Conservation (phyloP, 148 eudicot species). For the Selenicereus undatus region DNA sequence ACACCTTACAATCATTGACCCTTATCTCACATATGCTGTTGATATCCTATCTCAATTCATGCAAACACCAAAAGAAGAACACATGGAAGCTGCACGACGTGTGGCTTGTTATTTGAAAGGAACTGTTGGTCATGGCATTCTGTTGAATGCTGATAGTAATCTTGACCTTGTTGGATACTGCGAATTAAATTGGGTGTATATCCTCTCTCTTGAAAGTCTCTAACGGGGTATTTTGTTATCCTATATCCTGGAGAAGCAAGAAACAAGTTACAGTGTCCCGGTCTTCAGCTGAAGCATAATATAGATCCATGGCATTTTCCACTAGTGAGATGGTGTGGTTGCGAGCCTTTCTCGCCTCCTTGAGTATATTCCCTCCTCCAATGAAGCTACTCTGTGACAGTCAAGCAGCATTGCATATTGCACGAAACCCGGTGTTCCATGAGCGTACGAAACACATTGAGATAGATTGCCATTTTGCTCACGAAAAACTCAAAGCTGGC, state of each 20-base stretch:
- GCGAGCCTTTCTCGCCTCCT: no score
- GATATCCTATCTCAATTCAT: not conserved
- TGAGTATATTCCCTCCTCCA: no score
- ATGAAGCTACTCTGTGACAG: no score
- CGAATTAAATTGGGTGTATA: not conserved
- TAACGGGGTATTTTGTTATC: not conserved
- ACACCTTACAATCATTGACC: not conserved
- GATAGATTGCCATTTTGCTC: no score
- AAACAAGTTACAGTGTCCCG: not conserved
- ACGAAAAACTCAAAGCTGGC: no score
- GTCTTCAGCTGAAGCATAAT: not conserved
- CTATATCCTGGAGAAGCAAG: not conserved
- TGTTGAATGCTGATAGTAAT: no score
- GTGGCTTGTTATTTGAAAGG: not conserved
- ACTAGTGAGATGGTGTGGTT: not conserved
- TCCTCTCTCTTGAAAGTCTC: not conserved
- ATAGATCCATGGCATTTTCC: not conserved
- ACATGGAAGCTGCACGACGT: not conserved
- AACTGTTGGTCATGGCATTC: not conserved
- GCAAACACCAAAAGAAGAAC: no score
- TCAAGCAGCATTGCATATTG: no score
- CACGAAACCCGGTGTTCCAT: no score
- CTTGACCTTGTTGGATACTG: not conserved
- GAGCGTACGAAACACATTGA: no score
- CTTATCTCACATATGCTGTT: not conserved